Evolutionary conservation across 805 yeast genomes (phyloP), one percentile per base, ranked within the genome.

Genomic region (Nakazawaea pomicola): DNA sequence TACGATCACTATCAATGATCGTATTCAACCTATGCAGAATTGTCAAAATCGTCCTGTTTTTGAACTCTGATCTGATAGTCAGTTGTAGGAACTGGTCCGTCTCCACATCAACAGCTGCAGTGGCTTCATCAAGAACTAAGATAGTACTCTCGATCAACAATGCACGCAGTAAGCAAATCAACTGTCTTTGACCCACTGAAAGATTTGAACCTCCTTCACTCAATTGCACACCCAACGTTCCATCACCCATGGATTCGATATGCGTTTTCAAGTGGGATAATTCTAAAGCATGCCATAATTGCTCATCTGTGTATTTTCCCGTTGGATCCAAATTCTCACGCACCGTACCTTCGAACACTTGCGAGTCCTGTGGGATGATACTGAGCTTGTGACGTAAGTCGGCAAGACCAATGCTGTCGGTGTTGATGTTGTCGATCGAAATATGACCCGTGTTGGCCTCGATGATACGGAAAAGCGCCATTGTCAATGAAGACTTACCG

Each of bases 351-450:
- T 82, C 83, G 56, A 85, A 79, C 2, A 83, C 83, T 56, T 84
- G 93, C 0, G 91, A 80, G 57, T 84, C 95, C 58, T 84, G 93
- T 2, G 95, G 95, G 45, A 84, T 84, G 48, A 84, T 85, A 1
- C 85, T 77, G 34, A 84, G 59, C 43, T 74, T 68, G 33, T 74
- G 76, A 53, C 95, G 73, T 53, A 84, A 65, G 54, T 85, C 93
- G 43, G 67, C 67, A 34, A 84, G 64, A 8, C 93, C 93, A 41
- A 84, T 68, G 16, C 61, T 48, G 21, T 73, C 61, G 6, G 80
- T 80, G 48, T 77, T 61, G n/a, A 82, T 48, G 20, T 71, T 76
- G 60, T 84, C 93, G 49, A 84, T 79, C 8, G 61, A 61, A 49
- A 84, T 81, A 29, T 65, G 59, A 14, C 95, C 93, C 3, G 53